Evolutionary conservation across 2,329 filamentous ascomycete genomes (phyloP).

Genomic region (Blumeria hordei): DNA sequence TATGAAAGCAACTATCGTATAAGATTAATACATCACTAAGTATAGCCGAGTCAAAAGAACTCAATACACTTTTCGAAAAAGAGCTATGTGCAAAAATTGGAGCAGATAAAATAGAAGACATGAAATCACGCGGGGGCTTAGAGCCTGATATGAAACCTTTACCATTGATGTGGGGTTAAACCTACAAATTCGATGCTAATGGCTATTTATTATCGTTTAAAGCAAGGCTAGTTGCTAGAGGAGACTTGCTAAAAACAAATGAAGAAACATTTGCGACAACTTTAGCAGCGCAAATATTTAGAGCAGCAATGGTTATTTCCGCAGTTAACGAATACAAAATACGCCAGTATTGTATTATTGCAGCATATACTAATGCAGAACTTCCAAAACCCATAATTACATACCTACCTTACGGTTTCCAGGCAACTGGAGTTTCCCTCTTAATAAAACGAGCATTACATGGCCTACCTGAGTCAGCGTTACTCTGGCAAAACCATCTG

Average conservation of each 20-base stretch:
- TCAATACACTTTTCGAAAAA: no score
- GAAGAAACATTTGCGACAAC: not conserved
- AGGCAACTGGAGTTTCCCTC: not conserved
- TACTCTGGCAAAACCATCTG: no score
- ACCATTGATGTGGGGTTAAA: slow-evolving; percentile 4
- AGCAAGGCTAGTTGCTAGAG: slow-evolving; percentile 6
- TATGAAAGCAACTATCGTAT: no score
- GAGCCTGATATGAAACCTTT: not conserved
- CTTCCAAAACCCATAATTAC: not conserved
- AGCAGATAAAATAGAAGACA: no score
- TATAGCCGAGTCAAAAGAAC: no score
- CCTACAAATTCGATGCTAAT: slow-evolving; percentile 10
- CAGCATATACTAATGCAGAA: not conserved
- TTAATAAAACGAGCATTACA: not conserved
- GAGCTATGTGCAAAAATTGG: no score
- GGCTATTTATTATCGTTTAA: slow-evolving; percentile 1
- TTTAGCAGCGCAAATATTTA: no score
- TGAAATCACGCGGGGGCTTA: not conserved
- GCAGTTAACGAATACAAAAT: not conserved
- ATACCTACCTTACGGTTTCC: not conserved
- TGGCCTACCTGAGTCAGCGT: no score
- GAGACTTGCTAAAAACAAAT: slow-evolving; percentile 5
- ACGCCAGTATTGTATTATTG: not conserved
- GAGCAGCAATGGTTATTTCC: not conserved
- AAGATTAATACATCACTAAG: no score